Conservation (phyloP, 768 basidiomycete species). For the Amanita exitialis region DNA sequence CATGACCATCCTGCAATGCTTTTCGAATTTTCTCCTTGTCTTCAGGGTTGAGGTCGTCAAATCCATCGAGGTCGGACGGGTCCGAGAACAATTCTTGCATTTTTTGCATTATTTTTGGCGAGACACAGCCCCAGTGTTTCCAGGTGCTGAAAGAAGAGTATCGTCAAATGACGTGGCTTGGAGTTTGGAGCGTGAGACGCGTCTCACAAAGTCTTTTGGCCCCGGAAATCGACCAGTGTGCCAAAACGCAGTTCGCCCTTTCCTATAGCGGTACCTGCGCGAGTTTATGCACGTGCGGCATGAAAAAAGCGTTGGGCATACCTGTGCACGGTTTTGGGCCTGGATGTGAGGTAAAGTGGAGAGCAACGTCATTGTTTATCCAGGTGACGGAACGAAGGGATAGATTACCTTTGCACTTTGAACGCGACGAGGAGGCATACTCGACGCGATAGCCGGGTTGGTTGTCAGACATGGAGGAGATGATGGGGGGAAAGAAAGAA, state of each 20-base stretch:
- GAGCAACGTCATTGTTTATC: conserved; percentile 1
- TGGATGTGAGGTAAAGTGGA: conserved; percentile 22
- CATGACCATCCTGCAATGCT: conserved; percentile 71
- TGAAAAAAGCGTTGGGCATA: conserved; percentile 18
- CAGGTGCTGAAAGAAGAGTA: conserved; percentile 39
- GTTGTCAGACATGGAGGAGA: conserved; percentile 32
- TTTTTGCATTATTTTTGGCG: conserved; percentile 57
- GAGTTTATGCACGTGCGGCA: conserved; percentile 7
- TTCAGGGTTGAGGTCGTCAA: conserved; percentile 55
- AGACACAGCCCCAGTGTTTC: conserved; percentile 90
- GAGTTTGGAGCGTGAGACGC: neutral
- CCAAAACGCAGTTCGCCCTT: conserved; percentile 75
- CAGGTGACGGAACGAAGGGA: conserved; percentile 1
- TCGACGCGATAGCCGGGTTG: conserved; percentile 69
- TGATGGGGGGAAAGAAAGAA: conserved; percentile 14
- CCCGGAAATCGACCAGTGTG: conserved; percentile 62
- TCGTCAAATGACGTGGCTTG: neutral
- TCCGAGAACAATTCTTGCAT: conserved; percentile 51
- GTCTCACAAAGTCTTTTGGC: conserved; percentile 57
- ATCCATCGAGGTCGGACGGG: conserved; percentile 75
- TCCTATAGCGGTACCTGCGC: conserved; percentile 51
- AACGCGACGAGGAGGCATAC: conserved; percentile 55
- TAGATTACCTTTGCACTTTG: conserved; percentile 68
- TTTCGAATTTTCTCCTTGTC: conserved; percentile 63
- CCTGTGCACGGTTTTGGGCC: conserved; percentile 73